phyloP scores from a whole-genome alignment of 805 yeast genomes.

The Saccharomycopsis sp. region DNA sequence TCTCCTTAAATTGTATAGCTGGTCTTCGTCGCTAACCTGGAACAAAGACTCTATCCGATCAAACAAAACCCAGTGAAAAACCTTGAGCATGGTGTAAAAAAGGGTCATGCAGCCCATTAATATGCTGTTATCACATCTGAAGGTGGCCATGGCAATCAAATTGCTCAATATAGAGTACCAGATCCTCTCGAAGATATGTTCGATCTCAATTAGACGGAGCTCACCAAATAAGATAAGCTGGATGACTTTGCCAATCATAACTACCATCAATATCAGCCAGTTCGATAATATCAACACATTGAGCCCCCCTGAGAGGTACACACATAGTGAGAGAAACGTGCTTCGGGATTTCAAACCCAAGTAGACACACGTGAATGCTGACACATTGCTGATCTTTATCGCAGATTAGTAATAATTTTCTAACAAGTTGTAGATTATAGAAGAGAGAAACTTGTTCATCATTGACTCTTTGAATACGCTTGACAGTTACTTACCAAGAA shows the following conservation, averaged over 20 bases:
- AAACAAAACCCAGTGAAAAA: constrained; percentile 68
- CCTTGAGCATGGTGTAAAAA: constrained; percentile 46
- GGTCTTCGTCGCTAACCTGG: constrained; percentile 27
- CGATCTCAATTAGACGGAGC: constrained; percentile 65
- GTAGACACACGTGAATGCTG: constrained; percentile 29
- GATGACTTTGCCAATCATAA: constrained; percentile 39
- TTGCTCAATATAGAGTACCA: constrained; percentile 61
- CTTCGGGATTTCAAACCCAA: constrained; percentile 24
- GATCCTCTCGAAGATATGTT: constrained; percentile 61
- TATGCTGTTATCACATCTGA: constrained; percentile 41
- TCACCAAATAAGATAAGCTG: constrained; percentile 64
- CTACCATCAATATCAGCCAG: constrained; percentile 35
- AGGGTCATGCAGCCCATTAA: constrained; percentile 35
- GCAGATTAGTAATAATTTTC: not conserved
- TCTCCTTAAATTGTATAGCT: constrained; percentile 20
- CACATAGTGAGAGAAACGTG: constrained; percentile 37
- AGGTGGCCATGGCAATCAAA: constrained; percentile 49
- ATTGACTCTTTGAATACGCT: not conserved
- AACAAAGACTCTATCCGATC: constrained; percentile 42
- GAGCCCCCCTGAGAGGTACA: constrained; percentile 45
- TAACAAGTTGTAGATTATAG: too few relatives aligned
- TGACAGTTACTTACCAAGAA: not conserved
- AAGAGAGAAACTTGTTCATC: not conserved
- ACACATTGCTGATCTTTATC: constrained; percentile 27
- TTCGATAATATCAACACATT: constrained; percentile 37